Percentiles rank a stretch among this genome's conserved stretches.
phyloP scores from a whole-genome alignment of 1,284 basidiomycete genomes.

The Mycosarcoma mackinlayi region DNA sequence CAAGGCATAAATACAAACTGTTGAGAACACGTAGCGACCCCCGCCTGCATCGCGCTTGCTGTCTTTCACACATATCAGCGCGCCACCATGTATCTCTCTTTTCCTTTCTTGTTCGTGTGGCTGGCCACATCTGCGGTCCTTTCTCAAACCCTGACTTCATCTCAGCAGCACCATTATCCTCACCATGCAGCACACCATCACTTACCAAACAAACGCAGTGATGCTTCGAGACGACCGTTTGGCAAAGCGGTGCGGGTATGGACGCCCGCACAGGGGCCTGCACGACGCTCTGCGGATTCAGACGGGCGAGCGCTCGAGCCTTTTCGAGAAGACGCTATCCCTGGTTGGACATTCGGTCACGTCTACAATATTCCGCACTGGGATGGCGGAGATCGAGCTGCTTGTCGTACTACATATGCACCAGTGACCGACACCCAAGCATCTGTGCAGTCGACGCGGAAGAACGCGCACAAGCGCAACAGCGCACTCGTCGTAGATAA shows the following conservation, averaged over 20 bases:
- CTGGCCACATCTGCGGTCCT: not conserved
- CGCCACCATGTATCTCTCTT: not conserved
- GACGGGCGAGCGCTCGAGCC: conserved; percentile 16
- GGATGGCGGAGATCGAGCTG: conserved; percentile 28
- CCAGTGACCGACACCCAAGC: no score
- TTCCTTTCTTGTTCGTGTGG: not conserved
- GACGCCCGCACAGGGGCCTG: conserved; percentile 24
- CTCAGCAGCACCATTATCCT: conserved; percentile 1
- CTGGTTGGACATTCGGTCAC: conserved; percentile 16
- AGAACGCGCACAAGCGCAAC: no score
- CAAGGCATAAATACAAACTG: no score
- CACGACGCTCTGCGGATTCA: conserved; percentile 6
- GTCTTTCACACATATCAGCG: no score
- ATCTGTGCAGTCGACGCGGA: no score
- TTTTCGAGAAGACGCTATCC: conserved; percentile 11
- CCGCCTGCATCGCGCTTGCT: no score
- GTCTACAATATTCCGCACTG: conserved; percentile 25
- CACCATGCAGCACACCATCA: not conserved
- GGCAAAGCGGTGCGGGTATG: conserved; percentile 20
- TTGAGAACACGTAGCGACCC: no score
- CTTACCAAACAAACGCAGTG: not conserved
- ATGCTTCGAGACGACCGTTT: conserved; percentile 9
- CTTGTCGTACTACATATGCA: conserved; percentile 4
- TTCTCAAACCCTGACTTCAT: not conserved
- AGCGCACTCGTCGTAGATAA: no score